These are phyloP conservation scores for Fusarium sp. DNA, from an alignment of 2,329 filamentous ascomycete genomes.

Conservation along the genomic window DNA sequence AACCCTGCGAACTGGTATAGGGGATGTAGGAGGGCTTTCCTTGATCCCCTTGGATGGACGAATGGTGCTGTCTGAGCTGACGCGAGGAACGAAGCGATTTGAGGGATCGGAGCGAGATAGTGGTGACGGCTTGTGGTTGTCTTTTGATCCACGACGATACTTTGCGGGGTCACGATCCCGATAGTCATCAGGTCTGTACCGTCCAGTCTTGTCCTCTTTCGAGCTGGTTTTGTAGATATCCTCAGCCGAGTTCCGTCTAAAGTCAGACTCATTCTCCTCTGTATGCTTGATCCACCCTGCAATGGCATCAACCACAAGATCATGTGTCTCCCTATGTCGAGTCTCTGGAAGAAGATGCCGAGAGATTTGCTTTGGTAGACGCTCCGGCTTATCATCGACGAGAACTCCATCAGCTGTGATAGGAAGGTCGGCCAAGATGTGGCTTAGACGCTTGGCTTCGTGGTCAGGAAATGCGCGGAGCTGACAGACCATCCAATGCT, in stretches of 20 bases:
- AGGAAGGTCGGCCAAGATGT: slow-evolving; percentile 77
- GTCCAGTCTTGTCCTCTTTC: slow-evolving; percentile 35
- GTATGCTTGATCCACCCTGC: slow-evolving; percentile 56
- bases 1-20: slow-evolving; percentile 22
- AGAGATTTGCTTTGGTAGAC: slow-evolving; percentile 83
- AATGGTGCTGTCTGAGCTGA: slow-evolving; percentile 37
- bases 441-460: slow-evolving; percentile 78
- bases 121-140: slow-evolving; percentile 34
- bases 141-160: slow-evolving; percentile 36
- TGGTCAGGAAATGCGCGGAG: slow-evolving; percentile 82
- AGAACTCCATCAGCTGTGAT: slow-evolving; percentile 70
- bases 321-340: slow-evolving; percentile 69
- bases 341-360: slow-evolving; percentile 76
- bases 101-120: slow-evolving; percentile 35
- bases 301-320: slow-evolving; percentile 72
- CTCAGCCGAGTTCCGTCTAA: slow-evolving; percentile 29
- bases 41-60: slow-evolving; percentile 24
- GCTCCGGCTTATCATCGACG: slow-evolving; percentile 74
- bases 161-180: slow-evolving; percentile 29
- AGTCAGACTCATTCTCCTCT: slow-evolving; percentile 34
- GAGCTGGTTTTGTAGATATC: slow-evolving; percentile 26
- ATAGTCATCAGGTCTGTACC: slow-evolving; percentile 40
- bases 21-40: slow-evolving; percentile 28
- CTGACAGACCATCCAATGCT: slow-evolving; percentile 78
- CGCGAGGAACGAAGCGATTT: slow-evolving; percentile 29